Evolutionary conservation across 1,139 yeast genomes (phyloP).

Genomic region (Yamadazyma diddensiae): DNA sequence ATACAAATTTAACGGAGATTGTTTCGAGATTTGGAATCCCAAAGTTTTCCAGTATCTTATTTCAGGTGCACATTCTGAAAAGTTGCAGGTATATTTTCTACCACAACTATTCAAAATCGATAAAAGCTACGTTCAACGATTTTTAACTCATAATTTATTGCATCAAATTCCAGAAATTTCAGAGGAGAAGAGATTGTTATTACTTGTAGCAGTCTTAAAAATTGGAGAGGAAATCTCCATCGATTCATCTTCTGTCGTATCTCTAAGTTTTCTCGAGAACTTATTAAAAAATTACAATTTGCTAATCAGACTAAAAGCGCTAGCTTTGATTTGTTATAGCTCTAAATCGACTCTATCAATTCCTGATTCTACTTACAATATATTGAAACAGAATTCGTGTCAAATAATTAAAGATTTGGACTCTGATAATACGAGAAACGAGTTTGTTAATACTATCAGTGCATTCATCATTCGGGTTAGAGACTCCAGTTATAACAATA

Average conservation of each 20-base stretch:
- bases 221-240: conserved; percentile 61
- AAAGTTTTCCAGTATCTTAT: conserved; percentile 34
- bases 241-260: conserved; percentile 24
- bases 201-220: conserved; percentile 55
- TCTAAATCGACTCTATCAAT: conserved; percentile 61
- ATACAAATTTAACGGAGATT: conserved; percentile 14
- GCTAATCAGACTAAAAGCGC: conserved; percentile 52
- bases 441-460: conserved; percentile 56
- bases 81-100: conserved; percentile 57
- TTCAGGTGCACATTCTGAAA: conserved; percentile 33
- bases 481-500: conserved; percentile 55
- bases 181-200: conserved; percentile 24
- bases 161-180: not conserved
- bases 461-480: conserved; percentile 60
- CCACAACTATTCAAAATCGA: conserved; percentile 60
- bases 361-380: conserved; percentile 37
- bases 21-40: conserved; percentile 57
- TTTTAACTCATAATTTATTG: conserved; percentile 25
- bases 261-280: not conserved
- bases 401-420: conserved; percentile 40
- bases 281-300: conserved; percentile 3
- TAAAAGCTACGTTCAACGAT: conserved; percentile 26
- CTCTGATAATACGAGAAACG: conserved; percentile 66
- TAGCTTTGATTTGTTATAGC: conserved; percentile 59
- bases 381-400: conserved; percentile 12